Evolutionary conservation across 139 green algal genomes (phyloP), one percentile per base, ranked within the genome.

Genomic region (Coelastrella sp.): DNA sequence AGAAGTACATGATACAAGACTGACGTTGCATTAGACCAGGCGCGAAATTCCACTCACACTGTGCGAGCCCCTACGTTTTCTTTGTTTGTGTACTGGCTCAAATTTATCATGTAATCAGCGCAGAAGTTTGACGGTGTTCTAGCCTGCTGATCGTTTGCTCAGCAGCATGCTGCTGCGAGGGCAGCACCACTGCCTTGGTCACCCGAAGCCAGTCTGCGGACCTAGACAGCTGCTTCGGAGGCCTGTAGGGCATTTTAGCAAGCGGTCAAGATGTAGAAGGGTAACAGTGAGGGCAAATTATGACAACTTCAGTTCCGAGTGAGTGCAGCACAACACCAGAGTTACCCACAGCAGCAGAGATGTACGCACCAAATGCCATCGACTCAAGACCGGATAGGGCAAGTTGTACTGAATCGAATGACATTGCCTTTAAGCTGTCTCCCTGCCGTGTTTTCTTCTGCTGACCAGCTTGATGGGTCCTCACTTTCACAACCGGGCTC

Each of bases 401-500:
- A n/a, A 7, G 13, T 25, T 67, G 27, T 30, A 25, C 21, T 67
- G 59, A 30, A 67, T 32, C 13, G 27, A 32, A 32, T 67, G 59
- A n/a, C n/a, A n/a, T n/a, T n/a, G n/a, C n/a, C 59, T 30, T 11
- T 13, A 35, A 34, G 57, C 57, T 7, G 59, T 38, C 9, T 71
- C 9, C 0, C 62, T 71, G 62, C 41, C 5, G 38, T 8, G 25
- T 41, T 2, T 17, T 30, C 9, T 0, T 17, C 32, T 27, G 8
- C 40, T 6, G 3, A 25, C 25, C 80, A 86, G 80, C 37, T 57
- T 93, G 60, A 38, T 93, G 72, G 90, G 90, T 30, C 80, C 86
- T 30, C 59, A 76, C 30, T 93, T 89, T 84, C 41, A 63, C 78
- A 93, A 93, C 67, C 81, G 82, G 6, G 90, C 81, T 2, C 76